Evolutionary conservation across 495 filamentous ascomycete genomes (phyloP).

Genomic region (Friedmanniomyces endolithicus): DNA sequence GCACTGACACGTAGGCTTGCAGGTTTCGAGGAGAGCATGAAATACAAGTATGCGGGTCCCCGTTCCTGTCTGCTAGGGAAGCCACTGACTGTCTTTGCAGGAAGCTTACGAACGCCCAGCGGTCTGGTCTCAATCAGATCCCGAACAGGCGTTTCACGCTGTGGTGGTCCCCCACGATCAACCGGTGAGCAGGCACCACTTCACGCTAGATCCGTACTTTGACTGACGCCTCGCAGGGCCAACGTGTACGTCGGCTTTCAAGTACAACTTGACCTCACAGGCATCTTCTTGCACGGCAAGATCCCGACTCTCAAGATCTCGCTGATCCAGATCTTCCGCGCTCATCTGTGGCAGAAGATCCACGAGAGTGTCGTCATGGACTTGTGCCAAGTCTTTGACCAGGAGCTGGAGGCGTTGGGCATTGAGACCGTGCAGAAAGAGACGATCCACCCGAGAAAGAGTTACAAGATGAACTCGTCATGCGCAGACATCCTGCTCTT

Average conservation of each 20-base stretch:
- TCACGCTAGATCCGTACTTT: constrained; percentile 39
- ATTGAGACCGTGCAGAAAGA: constrained; percentile 99
- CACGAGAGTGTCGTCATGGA: constrained; percentile 99
- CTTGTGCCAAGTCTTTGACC: constrained; percentile 97
- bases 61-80: not conserved
- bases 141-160: constrained; percentile 98
- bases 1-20: not conserved
- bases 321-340: constrained; percentile 98
- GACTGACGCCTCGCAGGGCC: constrained; percentile 36
- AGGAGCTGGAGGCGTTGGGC: constrained; percentile 88
- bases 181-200: not conserved
- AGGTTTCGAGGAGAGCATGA: constrained; percentile 61
- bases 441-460: constrained; percentile 98
- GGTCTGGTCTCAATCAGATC: constrained; percentile 98
- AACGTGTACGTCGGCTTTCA: constrained; percentile 95
- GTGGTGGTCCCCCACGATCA: constrained; percentile 62
- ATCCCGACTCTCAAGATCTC: constrained; percentile 98
- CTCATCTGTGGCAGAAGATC: constrained; percentile 99
- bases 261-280: constrained; percentile 94
- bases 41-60: constrained; percentile 22
- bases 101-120: constrained; percentile 96
- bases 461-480: constrained; percentile 99
- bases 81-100: constrained; percentile 47
- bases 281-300: constrained; percentile 99
- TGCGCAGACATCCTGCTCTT: constrained; percentile 98